phyloP scores from a whole-genome alignment of 306 rosid genomes.

The Mimosa pudica region DNA sequence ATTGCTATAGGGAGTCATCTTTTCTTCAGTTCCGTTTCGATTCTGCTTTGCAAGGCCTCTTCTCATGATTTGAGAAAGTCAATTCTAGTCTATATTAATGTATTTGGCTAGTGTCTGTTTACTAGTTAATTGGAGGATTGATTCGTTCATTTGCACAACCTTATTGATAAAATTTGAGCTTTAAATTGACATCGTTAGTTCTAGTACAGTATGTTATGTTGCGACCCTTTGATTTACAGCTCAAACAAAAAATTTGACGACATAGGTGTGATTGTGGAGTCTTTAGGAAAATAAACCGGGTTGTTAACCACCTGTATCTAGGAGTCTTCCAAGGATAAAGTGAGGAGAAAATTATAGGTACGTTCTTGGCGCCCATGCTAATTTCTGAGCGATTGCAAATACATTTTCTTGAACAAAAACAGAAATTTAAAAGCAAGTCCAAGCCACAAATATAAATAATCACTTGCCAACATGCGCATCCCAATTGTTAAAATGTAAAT shows the following conservation, averaged over 20 bases:
- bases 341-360: no score
- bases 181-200: slow-evolving; percentile 32
- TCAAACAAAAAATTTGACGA: not conserved
- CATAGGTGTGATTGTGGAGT: not conserved
- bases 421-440: not conserved
- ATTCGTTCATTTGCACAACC: slow-evolving; percentile 50
- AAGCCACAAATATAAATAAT: not conserved
- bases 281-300: not conserved
- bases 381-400: not conserved
- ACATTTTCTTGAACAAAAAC: not conserved
- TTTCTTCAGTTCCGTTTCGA: slow-evolving; percentile 39
- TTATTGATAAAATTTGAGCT: slow-evolving; percentile 25
- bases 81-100: slow-evolving; percentile 45
- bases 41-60: slow-evolving; percentile 40
- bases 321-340: no score
- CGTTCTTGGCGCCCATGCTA: no score
- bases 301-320: no score
- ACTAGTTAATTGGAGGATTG: slow-evolving; percentile 40
- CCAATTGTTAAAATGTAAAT: not conserved
- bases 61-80: slow-evolving; percentile 42
- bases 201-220: not conserved
- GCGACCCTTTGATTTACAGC: not conserved
- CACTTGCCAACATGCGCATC: not conserved
- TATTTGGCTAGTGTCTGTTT: slow-evolving; percentile 45
- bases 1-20: slow-evolving; percentile 41